These are phyloP conservation scores for Magnolia officinalis DNA, from an alignment of 164 flowering plant species.

Conservation along the genomic window DNA sequence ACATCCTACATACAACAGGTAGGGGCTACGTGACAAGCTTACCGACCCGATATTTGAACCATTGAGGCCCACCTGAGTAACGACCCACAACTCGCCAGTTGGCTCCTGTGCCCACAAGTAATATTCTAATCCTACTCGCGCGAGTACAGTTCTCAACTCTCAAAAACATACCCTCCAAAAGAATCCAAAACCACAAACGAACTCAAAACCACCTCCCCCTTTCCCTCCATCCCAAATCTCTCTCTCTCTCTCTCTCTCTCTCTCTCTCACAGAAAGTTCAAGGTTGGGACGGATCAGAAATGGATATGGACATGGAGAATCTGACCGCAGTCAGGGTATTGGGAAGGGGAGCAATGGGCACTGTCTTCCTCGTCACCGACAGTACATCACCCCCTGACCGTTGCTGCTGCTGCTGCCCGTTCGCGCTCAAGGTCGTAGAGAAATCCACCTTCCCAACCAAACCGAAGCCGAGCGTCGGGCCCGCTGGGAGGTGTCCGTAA, in stretches of 20 bases:
- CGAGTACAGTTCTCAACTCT: not conserved
- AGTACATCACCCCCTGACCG: not conserved
- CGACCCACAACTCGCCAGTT: too few relatives aligned
- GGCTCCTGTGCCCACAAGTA: too few relatives aligned
- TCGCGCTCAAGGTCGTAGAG: slow-evolving; percentile 85
- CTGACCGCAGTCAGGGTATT: slow-evolving; percentile 54
- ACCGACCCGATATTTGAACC: too few relatives aligned
- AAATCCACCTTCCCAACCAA: slow-evolving; percentile 43
- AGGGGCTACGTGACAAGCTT: too few relatives aligned
- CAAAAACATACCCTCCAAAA: too few relatives aligned
- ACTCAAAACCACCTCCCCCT: not conserved
- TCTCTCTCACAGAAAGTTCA: not conserved
- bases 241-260: slow-evolving; percentile 5
- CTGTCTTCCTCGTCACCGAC: slow-evolving; percentile 72
- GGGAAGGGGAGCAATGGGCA: slow-evolving; percentile 93
- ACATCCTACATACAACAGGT: too few relatives aligned
- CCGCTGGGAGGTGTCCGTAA: slow-evolving; percentile 72
- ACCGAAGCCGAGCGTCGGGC: slow-evolving; percentile 82
- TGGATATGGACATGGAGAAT: slow-evolving; percentile 41
- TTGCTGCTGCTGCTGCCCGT: slow-evolving; percentile 24
- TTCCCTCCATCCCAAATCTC: not conserved
- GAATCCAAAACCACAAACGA: not conserved
- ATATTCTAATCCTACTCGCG: not conserved
- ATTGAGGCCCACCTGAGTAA: too few relatives aligned
- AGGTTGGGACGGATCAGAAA: slow-evolving; percentile 13